A percentile compares a stretch with the other conserved stretches of the same genome.
Conservation (phyloP, 140 eudicot species). For the Oenanthe javanica region DNA sequence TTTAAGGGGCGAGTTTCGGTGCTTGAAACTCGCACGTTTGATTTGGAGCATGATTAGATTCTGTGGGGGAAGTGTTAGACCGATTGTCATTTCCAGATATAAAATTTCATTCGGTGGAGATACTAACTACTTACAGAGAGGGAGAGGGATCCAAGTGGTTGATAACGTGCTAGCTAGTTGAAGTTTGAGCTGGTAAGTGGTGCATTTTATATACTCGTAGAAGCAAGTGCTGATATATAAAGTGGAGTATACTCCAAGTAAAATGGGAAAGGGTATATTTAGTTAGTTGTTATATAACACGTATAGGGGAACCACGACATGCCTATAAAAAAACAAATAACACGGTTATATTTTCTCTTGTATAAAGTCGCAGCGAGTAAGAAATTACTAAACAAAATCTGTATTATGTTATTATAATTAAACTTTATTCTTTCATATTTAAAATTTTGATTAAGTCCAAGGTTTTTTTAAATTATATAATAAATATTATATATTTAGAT, state of each 20-base stretch:
- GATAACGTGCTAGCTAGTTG: background rate
- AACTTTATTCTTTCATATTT: too few relatives aligned
- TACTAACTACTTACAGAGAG: background rate
- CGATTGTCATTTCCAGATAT: background rate
- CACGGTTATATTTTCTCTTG: too few relatives aligned
- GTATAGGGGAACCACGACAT: too few relatives aligned
- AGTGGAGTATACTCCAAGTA: slow-evolving; percentile 4
- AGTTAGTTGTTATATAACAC: too few relatives aligned
- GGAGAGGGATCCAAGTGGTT: background rate
- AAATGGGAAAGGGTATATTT: background rate
- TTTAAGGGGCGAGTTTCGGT: background rate
- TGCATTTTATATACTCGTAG: background rate
- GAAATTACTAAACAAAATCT: too few relatives aligned
- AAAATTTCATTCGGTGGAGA: background rate
- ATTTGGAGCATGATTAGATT: background rate
- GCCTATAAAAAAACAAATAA: too few relatives aligned
- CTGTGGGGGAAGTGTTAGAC: background rate
- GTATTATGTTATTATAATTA: too few relatives aligned
- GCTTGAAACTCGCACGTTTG: background rate
- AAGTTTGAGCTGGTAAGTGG: background rate
- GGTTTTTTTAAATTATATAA: too few relatives aligned
- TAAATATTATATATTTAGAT: too few relatives aligned
- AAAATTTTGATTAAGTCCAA: too few relatives aligned
- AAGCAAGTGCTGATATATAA: background rate
- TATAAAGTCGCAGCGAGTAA: too few relatives aligned